These are phyloP conservation scores for Stenocarpella maydis DNA, from an alignment of 2,329 filamentous ascomycete genomes.

Conservation along the genomic window DNA sequence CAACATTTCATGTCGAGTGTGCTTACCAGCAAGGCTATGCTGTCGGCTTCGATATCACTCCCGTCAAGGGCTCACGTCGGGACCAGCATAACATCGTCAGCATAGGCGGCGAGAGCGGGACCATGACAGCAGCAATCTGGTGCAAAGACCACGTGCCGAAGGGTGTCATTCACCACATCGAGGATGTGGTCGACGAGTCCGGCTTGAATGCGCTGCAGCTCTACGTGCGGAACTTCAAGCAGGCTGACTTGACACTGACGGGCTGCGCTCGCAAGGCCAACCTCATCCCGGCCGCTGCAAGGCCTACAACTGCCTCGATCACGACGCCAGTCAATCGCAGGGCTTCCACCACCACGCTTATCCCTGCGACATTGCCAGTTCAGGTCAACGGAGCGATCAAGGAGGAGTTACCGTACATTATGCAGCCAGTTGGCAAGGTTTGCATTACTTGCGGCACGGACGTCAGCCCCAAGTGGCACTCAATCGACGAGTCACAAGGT, in stretches of 20 bases:
- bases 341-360: slow-evolving; percentile 60
- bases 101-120: slow-evolving; percentile 80
- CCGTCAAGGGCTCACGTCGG: slow-evolving; percentile 86
- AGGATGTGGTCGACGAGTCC: slow-evolving; percentile 75
- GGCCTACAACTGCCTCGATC: slow-evolving; percentile 48
- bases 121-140: slow-evolving; percentile 87
- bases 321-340: slow-evolving; percentile 58
- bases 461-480: slow-evolving; percentile 79
- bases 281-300: slow-evolving; percentile 72
- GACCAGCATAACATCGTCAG: slow-evolving; percentile 83
- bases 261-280: slow-evolving; percentile 94
- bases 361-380: slow-evolving; percentile 40
- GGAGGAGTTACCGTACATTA: slow-evolving; percentile 40
- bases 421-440: slow-evolving; percentile 58
- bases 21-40: slow-evolving; percentile 83
- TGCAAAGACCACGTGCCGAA: slow-evolving; percentile 89
- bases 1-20: slow-evolving; percentile 85
- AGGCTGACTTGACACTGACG: slow-evolving; percentile 88
- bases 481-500: slow-evolving; percentile 61
- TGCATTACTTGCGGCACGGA: slow-evolving; percentile 74
- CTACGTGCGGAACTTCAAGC: slow-evolving; percentile 90
- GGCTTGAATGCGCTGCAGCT: slow-evolving; percentile 84
- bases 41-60: slow-evolving; percentile 89
- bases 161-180: slow-evolving; percentile 78
- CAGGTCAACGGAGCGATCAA: slow-evolving; percentile 42